phyloP scores from a whole-genome alignment of 495 filamentous ascomycete species.

The Lichenothelia convexa region DNA sequence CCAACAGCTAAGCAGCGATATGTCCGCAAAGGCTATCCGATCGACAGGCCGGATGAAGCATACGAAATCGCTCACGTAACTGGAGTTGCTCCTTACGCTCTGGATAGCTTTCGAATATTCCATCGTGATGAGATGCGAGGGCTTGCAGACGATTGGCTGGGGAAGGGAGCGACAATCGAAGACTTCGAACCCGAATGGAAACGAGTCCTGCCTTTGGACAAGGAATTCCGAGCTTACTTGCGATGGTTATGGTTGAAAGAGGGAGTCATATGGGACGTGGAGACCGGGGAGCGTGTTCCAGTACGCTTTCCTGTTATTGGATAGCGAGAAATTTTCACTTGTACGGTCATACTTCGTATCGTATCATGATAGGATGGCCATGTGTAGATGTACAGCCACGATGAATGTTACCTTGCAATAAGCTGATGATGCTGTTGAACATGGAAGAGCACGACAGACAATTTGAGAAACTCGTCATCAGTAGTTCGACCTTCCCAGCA shows the following conservation, averaged over 20 bases:
- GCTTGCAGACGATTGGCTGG: not conserved
- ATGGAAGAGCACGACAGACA: too few relatives aligned
- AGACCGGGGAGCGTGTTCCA: too few relatives aligned
- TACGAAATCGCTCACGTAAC: slow-evolving; percentile 4
- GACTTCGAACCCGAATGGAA: slow-evolving; percentile 1
- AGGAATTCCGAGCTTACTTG: not conserved
- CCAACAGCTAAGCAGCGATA: not conserved
- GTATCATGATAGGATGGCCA: too few relatives aligned
- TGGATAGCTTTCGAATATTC: not conserved
- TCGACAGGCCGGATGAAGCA: not conserved
- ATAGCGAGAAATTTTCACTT: too few relatives aligned
- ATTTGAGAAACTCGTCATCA: too few relatives aligned
- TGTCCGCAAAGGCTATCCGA: not conserved
- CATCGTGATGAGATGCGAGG: not conserved
- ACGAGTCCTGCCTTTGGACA: not conserved
- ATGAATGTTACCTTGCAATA: too few relatives aligned
- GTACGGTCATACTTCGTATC: too few relatives aligned
- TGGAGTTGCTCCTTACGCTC: slow-evolving; percentile 1
- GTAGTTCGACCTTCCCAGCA: too few relatives aligned
- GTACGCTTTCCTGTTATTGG: too few relatives aligned
- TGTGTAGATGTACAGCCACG: too few relatives aligned
- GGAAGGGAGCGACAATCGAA: not conserved
- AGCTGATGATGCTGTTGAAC: too few relatives aligned
- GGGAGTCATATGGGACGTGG: not conserved
- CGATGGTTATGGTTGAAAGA: not conserved